These are phyloP conservation scores for Fallopia convolvulus DNA, from an alignment of 148 eudicot genomes.

Conservation along the genomic window DNA sequence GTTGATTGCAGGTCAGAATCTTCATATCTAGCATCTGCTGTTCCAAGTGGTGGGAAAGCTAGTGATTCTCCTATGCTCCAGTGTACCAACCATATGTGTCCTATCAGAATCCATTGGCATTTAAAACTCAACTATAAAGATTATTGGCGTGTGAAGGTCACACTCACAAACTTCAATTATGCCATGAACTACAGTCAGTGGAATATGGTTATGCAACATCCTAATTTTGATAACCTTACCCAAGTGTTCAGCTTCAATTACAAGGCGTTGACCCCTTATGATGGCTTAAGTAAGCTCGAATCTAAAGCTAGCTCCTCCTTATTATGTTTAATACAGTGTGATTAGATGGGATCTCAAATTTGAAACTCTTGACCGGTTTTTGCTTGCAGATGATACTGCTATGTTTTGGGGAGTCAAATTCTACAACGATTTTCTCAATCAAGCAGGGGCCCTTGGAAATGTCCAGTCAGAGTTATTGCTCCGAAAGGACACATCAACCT, in stretches of 20 bases:
- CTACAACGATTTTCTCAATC: slow-evolving; percentile 40
- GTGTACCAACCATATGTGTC: slow-evolving; percentile 93
- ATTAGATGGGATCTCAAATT: neutral
- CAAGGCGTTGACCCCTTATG: slow-evolving; percentile 70
- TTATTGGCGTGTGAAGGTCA: slow-evolving; percentile 78
- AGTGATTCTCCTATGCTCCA: slow-evolving; percentile 22
- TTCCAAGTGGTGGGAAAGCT: neutral
- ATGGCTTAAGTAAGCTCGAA: slow-evolving; percentile 61
- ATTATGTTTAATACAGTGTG: neutral
- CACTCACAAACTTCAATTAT: slow-evolving; percentile 80
- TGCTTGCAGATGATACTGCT: slow-evolving; percentile 50
- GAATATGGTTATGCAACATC: slow-evolving; percentile 81
- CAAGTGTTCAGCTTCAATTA: slow-evolving; percentile 86
- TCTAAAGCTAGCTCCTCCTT: neutral
- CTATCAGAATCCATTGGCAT: slow-evolving; percentile 88
- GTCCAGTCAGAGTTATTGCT: slow-evolving; percentile 55
- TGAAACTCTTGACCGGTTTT: neutral
- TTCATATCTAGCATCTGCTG: slow-evolving; percentile 12
- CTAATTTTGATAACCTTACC: slow-evolving; percentile 80
- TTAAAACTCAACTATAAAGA: slow-evolving; percentile 77
- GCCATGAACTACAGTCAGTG: slow-evolving; percentile 65
- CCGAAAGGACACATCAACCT: slow-evolving; percentile 39
- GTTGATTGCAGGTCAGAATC: slow-evolving; percentile 24
- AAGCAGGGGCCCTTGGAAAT: slow-evolving; percentile 52
- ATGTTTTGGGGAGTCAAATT: slow-evolving; percentile 62